Percentiles rank a stretch among this genome's conserved stretches.
These are phyloP conservation scores for Amorphotheca resinae DNA, from an alignment of 495 filamentous ascomycete genomes.

Conservation along the genomic window DNA sequence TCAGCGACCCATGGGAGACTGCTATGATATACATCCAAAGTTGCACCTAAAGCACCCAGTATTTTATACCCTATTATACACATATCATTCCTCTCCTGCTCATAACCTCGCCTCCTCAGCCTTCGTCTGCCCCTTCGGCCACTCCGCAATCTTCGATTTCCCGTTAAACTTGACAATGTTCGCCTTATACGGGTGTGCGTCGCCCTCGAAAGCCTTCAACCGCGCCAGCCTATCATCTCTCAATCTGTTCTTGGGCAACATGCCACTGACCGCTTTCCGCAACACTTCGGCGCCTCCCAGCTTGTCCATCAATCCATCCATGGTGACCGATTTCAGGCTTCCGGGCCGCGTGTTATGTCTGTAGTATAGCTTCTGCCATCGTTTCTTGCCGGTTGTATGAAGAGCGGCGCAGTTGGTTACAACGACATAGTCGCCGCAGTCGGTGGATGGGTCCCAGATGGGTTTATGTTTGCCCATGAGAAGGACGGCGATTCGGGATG, in stretches of 20 bases:
- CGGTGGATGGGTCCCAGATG: slow-evolving; percentile 88
- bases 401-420: slow-evolving; percentile 79
- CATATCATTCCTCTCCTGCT: neutral
- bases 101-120: slow-evolving; percentile 11
- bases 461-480: slow-evolving; percentile 99
- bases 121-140: slow-evolving; percentile 5
- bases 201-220: slow-evolving; percentile 90
- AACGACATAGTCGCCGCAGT: slow-evolving; percentile 98
- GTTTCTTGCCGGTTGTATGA: slow-evolving; percentile 83
- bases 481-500: slow-evolving; percentile 75
- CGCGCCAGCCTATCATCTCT: slow-evolving; percentile 75
- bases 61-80: slow-evolving; percentile 6
- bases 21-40: slow-evolving; percentile 1
- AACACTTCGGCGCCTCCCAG: slow-evolving; percentile 90
- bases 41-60: slow-evolving; percentile 1
- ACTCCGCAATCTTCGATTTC: slow-evolving; percentile 10
- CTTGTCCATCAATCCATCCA: slow-evolving; percentile 91
- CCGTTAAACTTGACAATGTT: slow-evolving; percentile 69
- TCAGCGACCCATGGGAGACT: neutral
- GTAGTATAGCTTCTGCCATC: slow-evolving; percentile 88
- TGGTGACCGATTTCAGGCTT: slow-evolving; percentile 72
- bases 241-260: slow-evolving; percentile 95
- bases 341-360: slow-evolving; percentile 84
- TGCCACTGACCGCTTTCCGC: slow-evolving; percentile 82
- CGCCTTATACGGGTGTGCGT: slow-evolving; percentile 77